Conservation (phyloP, 495 filamentous ascomycete genomes). For the Penicillium goetzii region DNA sequence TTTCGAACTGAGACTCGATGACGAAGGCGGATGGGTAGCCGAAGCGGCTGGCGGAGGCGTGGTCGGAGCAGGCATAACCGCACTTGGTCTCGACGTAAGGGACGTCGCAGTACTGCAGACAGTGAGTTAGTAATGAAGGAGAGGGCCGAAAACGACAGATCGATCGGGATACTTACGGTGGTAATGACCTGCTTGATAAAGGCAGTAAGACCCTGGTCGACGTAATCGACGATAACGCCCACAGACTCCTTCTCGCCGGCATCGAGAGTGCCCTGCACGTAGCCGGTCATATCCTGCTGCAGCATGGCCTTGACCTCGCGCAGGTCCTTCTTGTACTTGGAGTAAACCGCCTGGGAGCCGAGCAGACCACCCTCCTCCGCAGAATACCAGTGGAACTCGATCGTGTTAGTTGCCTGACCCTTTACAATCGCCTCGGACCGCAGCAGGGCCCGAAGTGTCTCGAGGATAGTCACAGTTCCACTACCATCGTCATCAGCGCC, state of each 20-base stretch:
- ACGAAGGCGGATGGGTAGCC: conserved; percentile 96
- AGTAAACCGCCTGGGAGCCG: conserved; percentile 85
- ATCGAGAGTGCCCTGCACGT: conserved; percentile 77
- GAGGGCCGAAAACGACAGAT: background rate
- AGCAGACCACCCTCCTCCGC: conserved; percentile 92
- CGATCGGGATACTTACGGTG: conserved; percentile 51
- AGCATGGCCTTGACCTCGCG: conserved; percentile 94
- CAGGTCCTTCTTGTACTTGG: conserved; percentile 72
- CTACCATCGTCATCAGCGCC: conserved; percentile 78
- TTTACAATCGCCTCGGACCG: conserved; percentile 52
- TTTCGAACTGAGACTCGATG: conserved; percentile 86
- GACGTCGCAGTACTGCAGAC: conserved; percentile 79
- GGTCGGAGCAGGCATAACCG: conserved; percentile 96
- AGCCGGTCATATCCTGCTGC: conserved; percentile 99
- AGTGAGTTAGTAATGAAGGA: conserved; percentile 12
- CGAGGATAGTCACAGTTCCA: conserved; percentile 79
- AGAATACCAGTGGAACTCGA: conserved; percentile 96
- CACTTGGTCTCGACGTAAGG: conserved; percentile 91
- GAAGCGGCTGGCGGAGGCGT: conserved; percentile 93
- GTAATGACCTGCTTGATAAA: conserved; percentile 92
- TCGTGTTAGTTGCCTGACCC: conserved; percentile 69
- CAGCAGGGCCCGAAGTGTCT: conserved; percentile 68
- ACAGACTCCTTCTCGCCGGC: conserved; percentile 84
- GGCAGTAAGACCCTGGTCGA: conserved; percentile 76
- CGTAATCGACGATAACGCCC: conserved; percentile 92